These are phyloP conservation scores for Chrysosporium keratinophilum DNA, from an alignment of 2,329 filamentous ascomycete genomes.

Conservation along the genomic window DNA sequence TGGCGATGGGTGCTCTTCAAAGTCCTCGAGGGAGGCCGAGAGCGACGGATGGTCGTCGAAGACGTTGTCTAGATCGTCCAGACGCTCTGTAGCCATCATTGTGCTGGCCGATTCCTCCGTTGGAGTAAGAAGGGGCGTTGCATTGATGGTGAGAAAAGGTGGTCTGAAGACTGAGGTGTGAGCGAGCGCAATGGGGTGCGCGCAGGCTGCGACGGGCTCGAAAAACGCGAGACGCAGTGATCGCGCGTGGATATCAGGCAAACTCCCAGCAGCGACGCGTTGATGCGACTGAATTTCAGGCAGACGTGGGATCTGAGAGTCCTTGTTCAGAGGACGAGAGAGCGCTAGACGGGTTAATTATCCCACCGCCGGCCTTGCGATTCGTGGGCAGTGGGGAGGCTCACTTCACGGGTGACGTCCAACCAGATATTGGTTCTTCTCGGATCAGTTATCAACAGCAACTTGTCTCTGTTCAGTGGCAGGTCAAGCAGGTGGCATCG, in stretches of 20 bases:
- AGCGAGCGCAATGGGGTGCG: not conserved
- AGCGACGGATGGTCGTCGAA: slow-evolving; percentile 52
- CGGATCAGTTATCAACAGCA: no score
- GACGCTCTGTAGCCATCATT: slow-evolving; percentile 15
- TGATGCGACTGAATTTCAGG: slow-evolving; percentile 10
- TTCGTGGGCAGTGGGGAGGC: not conserved
- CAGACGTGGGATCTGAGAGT: slow-evolving; percentile 3
- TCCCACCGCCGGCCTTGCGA: slow-evolving; percentile 1
- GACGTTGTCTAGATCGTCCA: slow-evolving; percentile 38
- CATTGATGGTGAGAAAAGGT: slow-evolving; percentile 4
- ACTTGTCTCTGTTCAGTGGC: no score
- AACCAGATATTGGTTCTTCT: no score
- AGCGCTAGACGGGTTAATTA: not conserved
- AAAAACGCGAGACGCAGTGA: slow-evolving; percentile 1
- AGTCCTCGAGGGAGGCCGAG: slow-evolving; percentile 52
- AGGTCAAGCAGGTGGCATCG: no score
- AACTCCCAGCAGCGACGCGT: not conserved
- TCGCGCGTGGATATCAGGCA: slow-evolving; percentile 3
- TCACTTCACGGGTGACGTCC: no score
- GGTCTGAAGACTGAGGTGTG: not conserved
- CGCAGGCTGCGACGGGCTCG: not conserved
- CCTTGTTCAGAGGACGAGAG: not conserved
- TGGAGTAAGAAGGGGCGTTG: not conserved
- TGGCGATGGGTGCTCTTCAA: slow-evolving; percentile 41
- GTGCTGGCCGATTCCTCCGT: slow-evolving; percentile 9